Evolutionary conservation across 345 rosid species (phyloP).

Genomic region (Aquilaria sinensis): DNA sequence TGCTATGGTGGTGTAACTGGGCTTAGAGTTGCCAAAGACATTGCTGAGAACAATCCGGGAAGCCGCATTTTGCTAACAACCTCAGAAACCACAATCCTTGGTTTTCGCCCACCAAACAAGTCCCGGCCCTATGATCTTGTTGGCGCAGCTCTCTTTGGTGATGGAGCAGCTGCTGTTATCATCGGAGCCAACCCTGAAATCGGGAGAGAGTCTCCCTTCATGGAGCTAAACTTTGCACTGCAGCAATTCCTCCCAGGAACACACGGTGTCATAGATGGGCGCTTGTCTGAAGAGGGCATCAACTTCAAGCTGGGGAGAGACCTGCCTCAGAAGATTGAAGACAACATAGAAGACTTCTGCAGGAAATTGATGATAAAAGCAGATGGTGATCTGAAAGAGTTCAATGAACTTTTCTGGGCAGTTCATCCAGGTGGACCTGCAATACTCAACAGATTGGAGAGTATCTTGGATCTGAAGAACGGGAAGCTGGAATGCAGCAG

Average conservation of each 20-base stretch:
- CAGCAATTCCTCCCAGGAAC: slow-evolving; percentile 91
- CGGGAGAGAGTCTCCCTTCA: slow-evolving; percentile 61
- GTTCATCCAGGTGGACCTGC: slow-evolving; percentile 98
- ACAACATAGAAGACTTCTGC: slow-evolving; percentile 81
- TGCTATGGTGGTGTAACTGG: slow-evolving; percentile 94
- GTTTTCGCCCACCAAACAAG: slow-evolving; percentile 83
- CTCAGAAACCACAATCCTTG: slow-evolving; percentile 88
- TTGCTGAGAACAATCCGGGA: slow-evolving; percentile 93
- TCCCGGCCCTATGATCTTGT: slow-evolving; percentile 88
- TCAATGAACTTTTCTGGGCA: slow-evolving; percentile 87
- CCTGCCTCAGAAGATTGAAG: slow-evolving; percentile 84
- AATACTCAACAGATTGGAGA: slow-evolving; percentile 75
- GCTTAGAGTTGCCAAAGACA: slow-evolving; percentile 91
- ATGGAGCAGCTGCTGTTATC: slow-evolving; percentile 84
- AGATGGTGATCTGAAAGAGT: slow-evolving; percentile 24
- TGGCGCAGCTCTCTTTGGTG: slow-evolving; percentile 93
- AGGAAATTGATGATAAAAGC: slow-evolving; percentile 51
- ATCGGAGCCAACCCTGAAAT: slow-evolving; percentile 57
- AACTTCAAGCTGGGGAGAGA: slow-evolving; percentile 89
- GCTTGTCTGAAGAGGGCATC: slow-evolving; percentile 79
- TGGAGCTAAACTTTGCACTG: slow-evolving; percentile 72
- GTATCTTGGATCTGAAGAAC: slow-evolving; percentile 32
- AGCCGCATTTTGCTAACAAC: slow-evolving; percentile 76
- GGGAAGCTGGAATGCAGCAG: slow-evolving; percentile 74
- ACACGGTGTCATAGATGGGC: slow-evolving; percentile 69